Evolutionary conservation across 768 basidiomycete genomes (phyloP).

Genomic region (Lactifluus pinguis): DNA sequence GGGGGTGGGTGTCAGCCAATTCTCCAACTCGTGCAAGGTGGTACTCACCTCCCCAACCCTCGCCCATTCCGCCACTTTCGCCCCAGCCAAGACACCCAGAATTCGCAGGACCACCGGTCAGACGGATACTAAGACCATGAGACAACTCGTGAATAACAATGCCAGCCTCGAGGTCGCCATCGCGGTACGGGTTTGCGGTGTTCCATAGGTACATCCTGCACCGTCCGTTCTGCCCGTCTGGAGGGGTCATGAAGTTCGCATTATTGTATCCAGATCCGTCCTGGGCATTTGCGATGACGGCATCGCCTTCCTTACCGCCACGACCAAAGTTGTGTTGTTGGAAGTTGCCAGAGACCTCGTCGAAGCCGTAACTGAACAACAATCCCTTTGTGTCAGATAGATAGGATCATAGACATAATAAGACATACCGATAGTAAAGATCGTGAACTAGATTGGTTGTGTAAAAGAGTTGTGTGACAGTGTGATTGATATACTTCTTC

Average conservation of each 20-base stretch:
- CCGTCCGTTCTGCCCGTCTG: conserved; percentile 76
- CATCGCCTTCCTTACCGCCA: conserved; percentile 81
- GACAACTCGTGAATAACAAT: conserved; percentile 89
- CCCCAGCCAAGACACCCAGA: conserved; percentile 95
- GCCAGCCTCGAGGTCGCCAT: conserved; percentile 93
- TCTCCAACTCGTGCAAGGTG: neutral
- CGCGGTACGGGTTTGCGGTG: conserved; percentile 80
- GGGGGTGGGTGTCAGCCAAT: neutral
- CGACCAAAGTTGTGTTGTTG: conserved; percentile 94
- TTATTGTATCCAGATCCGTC: conserved; percentile 92
- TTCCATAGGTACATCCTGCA: conserved; percentile 99
- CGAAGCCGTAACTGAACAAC: conserved; percentile 70
- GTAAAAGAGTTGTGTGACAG: conserved; percentile 85
- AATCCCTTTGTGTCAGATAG: neutral
- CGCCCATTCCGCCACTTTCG: conserved; percentile 95
- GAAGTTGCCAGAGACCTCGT: conserved; percentile 90
- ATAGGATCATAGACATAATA: neutral
- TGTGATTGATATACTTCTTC: conserved; percentile 75
- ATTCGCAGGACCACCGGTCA: conserved; percentile 90
- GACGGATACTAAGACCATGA: conserved; percentile 87
- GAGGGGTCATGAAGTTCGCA: conserved; percentile 85
- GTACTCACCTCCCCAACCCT: conserved; percentile 79
- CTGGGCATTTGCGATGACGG: conserved; percentile 90
- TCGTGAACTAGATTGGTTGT: conserved; percentile 77
- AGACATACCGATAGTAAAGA: conserved; percentile 57